Conservation (phyloP, 257 asterid species). For the Sherardia arvensis region DNA sequence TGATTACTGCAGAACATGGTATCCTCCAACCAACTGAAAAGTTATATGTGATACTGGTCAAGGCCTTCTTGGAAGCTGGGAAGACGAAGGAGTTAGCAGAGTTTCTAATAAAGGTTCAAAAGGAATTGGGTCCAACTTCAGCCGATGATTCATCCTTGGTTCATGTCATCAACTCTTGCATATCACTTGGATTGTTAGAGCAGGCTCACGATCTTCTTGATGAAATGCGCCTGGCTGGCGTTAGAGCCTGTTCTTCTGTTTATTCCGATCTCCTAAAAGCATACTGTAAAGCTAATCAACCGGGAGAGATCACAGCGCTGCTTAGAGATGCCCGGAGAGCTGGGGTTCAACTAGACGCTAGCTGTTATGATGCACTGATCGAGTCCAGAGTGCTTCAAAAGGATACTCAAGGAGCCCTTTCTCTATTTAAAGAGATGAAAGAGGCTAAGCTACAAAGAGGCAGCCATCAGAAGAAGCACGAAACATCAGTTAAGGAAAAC, state of each 20-base stretch:
- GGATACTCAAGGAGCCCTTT: conserved; percentile 66
- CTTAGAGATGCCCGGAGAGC: conserved; percentile 81
- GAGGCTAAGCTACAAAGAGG: conserved; percentile 55
- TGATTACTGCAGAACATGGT: conserved; percentile 72
- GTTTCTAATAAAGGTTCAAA: conserved; percentile 55
- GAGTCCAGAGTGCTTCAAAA: conserved; percentile 56
- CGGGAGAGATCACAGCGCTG: conserved; percentile 50
- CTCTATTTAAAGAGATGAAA: conserved; percentile 83
- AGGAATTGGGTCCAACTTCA: conserved; percentile 62
- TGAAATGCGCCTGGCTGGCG: conserved; percentile 84
- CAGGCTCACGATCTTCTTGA: conserved; percentile 88
- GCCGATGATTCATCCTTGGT: conserved; percentile 53
- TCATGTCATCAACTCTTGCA: conserved; percentile 64
- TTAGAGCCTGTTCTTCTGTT: conserved; percentile 56
- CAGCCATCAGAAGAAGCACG: conserved; percentile 36
- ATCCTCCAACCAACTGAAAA: conserved; percentile 80
- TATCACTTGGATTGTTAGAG: conserved; percentile 74
- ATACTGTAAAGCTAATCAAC: conserved; percentile 47
- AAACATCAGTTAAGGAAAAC: conserved; percentile 27
- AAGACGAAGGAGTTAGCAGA: conserved; percentile 63
- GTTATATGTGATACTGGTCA: conserved; percentile 60
- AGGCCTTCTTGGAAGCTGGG: conserved; percentile 65
- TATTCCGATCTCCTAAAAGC: conserved; percentile 73
- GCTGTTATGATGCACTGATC: conserved; percentile 54
- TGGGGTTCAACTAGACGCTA: conserved; percentile 71